A percentile compares a stretch with the other conserved stretches of the same genome.
Conservation (phyloP, 1,284 basidiomycete species). For the Athelia sp. region DNA sequence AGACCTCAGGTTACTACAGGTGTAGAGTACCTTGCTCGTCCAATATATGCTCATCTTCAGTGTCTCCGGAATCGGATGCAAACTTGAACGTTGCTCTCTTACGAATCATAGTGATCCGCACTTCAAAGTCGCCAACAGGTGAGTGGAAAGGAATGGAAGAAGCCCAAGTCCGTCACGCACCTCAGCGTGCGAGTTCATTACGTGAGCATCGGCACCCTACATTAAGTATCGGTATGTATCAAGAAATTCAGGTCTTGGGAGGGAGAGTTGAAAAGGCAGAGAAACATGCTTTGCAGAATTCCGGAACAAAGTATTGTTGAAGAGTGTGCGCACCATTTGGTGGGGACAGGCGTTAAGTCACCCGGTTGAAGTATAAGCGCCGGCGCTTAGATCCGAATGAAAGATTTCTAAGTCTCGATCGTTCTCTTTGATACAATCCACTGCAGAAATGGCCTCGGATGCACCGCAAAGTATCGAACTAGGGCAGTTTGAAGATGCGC, state of each 20-base stretch:
- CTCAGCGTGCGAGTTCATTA: too few species aligned
- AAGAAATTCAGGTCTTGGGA: too few species aligned
- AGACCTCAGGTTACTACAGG: neutral
- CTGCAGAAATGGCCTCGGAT: neutral
- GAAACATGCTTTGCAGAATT: too few species aligned
- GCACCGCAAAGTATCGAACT: slow-evolving; percentile 20
- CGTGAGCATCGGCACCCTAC: too few species aligned
- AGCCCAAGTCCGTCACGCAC: too few species aligned
- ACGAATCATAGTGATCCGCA: neutral
- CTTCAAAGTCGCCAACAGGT: too few species aligned
- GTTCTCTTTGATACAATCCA: slow-evolving; percentile 6
- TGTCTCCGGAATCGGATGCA: neutral
- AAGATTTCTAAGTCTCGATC: too few species aligned
- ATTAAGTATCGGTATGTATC: too few species aligned
- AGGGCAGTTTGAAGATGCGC: slow-evolving; percentile 54
- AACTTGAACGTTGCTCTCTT: neutral
- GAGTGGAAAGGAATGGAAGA: too few species aligned
- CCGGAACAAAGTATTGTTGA: neutral
- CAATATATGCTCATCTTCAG: neutral
- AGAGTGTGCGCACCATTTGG: too few species aligned
- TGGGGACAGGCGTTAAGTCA: neutral
- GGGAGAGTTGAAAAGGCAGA: too few species aligned
- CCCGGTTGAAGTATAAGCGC: neutral
- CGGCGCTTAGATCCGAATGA: too few species aligned
- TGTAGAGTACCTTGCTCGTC: neutral